Evolutionary conservation across 225 moss, liverwort and hornwort genomes (phyloP).

Genomic region (Neckera pumila): DNA sequence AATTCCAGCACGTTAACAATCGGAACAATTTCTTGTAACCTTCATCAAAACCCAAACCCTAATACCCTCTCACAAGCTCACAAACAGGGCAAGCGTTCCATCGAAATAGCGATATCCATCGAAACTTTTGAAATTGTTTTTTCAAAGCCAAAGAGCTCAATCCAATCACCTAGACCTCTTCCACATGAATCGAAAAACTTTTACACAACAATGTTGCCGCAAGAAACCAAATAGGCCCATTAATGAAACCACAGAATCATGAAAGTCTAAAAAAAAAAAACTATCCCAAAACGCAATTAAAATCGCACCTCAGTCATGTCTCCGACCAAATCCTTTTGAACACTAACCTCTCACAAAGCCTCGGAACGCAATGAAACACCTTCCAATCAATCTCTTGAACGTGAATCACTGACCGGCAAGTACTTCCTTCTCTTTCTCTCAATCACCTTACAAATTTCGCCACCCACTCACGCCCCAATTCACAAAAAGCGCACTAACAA

Average conservation of each 20-base stretch:
- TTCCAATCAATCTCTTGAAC: neutral
- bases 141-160: neutral
- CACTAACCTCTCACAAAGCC: neutral
- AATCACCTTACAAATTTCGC: neutral
- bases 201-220: neutral
- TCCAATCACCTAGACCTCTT: neutral
- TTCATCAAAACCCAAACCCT: neutral
- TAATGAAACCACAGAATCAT: neutral
- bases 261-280: neutral
- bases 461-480: neutral
- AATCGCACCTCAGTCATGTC: neutral
- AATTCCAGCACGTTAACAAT: neutral
- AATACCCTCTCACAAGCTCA: neutral
- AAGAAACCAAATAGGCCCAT: neutral
- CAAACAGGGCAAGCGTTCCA: neutral
- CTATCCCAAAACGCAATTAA: neutral
- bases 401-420: neutral
- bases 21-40: neutral
- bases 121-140: neutral
- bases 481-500: neutral
- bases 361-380: neutral
- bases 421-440: neutral
- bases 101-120: neutral
- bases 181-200: neutral
- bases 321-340: neutral